These are phyloP conservation scores for Enterospora canceri DNA, from an alignment of 371 early-diverging fungal genomes.

Conservation along the genomic window DNA sequence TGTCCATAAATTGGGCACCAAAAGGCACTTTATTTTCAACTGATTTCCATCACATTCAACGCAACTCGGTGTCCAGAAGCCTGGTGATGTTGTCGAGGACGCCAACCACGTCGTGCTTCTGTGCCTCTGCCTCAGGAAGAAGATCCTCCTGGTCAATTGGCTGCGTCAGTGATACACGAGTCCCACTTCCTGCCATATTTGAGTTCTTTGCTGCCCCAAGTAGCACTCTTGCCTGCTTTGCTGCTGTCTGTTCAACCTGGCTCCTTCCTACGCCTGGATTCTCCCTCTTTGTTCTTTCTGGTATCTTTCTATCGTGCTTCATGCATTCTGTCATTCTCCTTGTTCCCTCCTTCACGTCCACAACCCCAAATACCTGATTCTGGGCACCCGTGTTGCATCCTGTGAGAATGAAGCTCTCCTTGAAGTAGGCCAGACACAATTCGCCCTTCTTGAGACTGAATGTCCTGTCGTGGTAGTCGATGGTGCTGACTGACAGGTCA, in stretches of 20 bases:
- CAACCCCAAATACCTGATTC: conserved; percentile 34
- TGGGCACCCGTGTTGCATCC: conserved; percentile 14
- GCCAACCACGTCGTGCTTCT: no score
- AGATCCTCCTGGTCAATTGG: no score
- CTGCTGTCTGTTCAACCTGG: neutral
- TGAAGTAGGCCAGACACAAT: conserved; percentile 36
- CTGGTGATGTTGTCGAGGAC: no score
- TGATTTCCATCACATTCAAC: no score
- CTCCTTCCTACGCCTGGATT: neutral
- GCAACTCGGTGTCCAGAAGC: no score
- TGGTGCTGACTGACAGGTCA: neutral
- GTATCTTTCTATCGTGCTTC: neutral
- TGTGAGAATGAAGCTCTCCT: conserved; percentile 35
- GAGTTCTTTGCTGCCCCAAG: no score
- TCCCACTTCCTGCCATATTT: no score
- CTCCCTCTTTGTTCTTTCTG: neutral
- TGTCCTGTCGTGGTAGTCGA: neutral
- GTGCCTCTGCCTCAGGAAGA: no score
- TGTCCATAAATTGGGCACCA: no score
- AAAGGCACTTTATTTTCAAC: no score
- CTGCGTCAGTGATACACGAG: no score
- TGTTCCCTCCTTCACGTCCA: conserved; percentile 20
- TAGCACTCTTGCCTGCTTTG: neutral
- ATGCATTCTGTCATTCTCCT: conserved; percentile 10
- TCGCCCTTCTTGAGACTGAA: conserved; percentile 13